phyloP scores from a whole-genome alignment of 192 early-diverging fungal species.

The Umbelopsis ramanniana region DNA sequence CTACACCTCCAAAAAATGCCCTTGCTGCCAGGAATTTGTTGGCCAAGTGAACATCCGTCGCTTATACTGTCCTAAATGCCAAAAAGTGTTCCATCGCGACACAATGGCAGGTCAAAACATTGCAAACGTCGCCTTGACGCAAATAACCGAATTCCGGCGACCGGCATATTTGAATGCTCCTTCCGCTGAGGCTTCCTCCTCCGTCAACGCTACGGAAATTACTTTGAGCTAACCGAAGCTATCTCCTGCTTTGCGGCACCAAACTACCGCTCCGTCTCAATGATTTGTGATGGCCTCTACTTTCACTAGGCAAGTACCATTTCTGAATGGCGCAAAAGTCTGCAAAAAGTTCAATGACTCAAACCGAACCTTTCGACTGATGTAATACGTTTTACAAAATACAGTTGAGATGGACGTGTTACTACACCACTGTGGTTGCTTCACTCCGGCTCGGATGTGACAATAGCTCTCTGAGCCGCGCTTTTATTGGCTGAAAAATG shows the following conservation, averaged over 20 bases:
- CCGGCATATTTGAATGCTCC: conserved; percentile 6
- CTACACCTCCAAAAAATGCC: conserved; percentile 33
- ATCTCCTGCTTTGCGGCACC: conserved; percentile 15
- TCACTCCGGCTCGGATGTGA: too few species aligned
- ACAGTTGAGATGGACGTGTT: too few species aligned
- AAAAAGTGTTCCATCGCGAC: conserved; percentile 30
- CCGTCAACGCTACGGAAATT: conserved; percentile 13
- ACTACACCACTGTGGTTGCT: too few species aligned
- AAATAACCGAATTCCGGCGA: conserved; percentile 2
- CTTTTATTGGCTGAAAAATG: too few species aligned
- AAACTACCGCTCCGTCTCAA: conserved; percentile 17
- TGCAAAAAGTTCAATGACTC: conserved; percentile 9
- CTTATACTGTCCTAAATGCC: conserved; percentile 29
- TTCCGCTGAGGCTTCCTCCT: conserved; percentile 9
- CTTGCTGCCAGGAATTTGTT: conserved; percentile 33
- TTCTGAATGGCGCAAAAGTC: conserved; percentile 13
- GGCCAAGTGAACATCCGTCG: conserved; percentile 34
- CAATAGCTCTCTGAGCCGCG: too few species aligned
- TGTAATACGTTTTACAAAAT: conserved; percentile 5
- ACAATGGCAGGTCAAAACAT: conserved; percentile 36
- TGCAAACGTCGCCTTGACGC: conserved; percentile 5
- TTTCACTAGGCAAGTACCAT: conserved; percentile 12
- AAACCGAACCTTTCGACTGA: conserved; percentile 8
- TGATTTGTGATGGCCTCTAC: conserved; percentile 17
- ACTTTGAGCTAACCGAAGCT: conserved; percentile 10